Percentiles rank a stretch among this genome's conserved stretches.
Conservation (phyloP, 805 yeast genomes). For the Torulaspora delbrueckii region DNA sequence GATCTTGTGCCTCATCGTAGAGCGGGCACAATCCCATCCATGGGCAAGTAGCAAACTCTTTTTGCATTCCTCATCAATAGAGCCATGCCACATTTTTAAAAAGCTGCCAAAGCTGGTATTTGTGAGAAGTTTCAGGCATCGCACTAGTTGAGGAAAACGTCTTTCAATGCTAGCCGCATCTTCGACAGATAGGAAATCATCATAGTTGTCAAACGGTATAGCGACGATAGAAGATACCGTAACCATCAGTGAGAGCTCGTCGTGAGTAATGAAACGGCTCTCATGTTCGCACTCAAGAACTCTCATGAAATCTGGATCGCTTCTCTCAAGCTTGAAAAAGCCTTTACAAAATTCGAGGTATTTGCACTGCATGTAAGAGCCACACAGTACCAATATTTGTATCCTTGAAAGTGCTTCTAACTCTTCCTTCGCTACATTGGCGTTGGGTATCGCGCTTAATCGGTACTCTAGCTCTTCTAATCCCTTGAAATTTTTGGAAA, state of each 20-base stretch:
- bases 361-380: constrained; percentile 21
- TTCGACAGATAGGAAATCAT: constrained; percentile 21
- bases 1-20: constrained; percentile 26
- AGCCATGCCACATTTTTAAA: constrained; percentile 25
- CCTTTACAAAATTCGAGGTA: constrained; percentile 21
- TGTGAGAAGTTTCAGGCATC: constrained; percentile 19
- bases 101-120: constrained; percentile 24
- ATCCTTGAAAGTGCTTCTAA: constrained; percentile 13
- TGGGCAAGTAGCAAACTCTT: constrained; percentile 19
- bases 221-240: constrained; percentile 24
- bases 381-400: constrained; percentile 15
- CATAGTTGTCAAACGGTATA: constrained; percentile 29
- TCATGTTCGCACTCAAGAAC: constrained; percentile 1
- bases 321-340: constrained; percentile 18
- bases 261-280: constrained; percentile 12
- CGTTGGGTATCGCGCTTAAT: constrained; percentile 7
- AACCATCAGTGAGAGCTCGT: constrained; percentile 24
- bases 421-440: constrained; percentile 8
- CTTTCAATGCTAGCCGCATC: constrained; percentile 15
- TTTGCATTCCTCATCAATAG: constrained; percentile 13
- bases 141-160: constrained; percentile 13
- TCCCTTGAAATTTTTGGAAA: constrained; percentile 19
- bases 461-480: constrained; percentile 27
- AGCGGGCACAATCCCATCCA: constrained; percentile 20
- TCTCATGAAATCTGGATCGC: constrained; percentile 13